phyloP scores from a whole-genome alignment of 2,329 filamentous ascomycete species.

The Alternaria consortialis region DNA sequence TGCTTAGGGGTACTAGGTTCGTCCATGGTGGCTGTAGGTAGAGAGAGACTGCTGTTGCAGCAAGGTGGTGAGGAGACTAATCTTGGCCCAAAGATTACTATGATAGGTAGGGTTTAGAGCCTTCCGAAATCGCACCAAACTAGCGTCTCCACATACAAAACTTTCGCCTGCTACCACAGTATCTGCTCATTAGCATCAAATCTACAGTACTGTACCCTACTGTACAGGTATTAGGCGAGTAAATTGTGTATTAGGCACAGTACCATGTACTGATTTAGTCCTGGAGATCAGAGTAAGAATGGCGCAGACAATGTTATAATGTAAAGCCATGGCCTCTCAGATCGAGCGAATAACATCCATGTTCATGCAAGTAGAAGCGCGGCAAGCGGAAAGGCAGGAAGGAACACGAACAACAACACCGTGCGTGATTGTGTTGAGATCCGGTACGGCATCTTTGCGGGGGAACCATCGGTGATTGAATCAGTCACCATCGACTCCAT shows the following conservation, averaged over 20 bases:
- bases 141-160: no score
- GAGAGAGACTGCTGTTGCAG: no score
- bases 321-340: not conserved
- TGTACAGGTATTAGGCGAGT: not conserved
- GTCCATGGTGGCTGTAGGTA: no score
- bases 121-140: no score
- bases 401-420: slow-evolving; percentile 1
- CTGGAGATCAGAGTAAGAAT: not conserved
- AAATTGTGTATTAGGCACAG: not conserved
- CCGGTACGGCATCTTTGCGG: not conserved
- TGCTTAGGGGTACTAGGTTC: no score
- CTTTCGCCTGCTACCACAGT: no score
- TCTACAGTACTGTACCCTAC: not conserved
- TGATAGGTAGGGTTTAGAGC: no score
- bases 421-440: not conserved
- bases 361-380: not conserved
- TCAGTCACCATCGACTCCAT: not conserved
- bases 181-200: no score
- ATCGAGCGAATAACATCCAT: not conserved
- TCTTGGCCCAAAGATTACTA: no score
- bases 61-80: no score
- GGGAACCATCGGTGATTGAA: not conserved
- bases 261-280: not conserved
- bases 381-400: not conserved
- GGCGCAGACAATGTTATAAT: not conserved